These are phyloP conservation scores for Podaxis sp. DNA, from an alignment of 768 basidiomycete genomes.

Conservation along the genomic window DNA sequence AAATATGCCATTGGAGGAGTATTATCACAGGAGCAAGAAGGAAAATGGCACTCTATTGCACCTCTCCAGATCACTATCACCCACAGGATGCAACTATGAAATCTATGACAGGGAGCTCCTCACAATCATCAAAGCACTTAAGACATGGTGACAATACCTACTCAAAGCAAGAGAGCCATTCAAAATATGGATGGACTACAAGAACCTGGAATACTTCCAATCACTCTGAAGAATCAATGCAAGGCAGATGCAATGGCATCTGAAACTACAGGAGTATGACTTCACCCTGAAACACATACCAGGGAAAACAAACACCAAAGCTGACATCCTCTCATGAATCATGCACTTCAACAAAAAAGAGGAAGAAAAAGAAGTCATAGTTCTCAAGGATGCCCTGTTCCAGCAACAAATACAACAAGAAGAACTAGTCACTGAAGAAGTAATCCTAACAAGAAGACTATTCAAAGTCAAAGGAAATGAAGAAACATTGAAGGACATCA, in stretches of 20 bases:
- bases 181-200: slow-evolving; percentile 20
- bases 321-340: no score
- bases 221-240: not conserved
- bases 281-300: not conserved
- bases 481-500: not conserved
- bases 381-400: no score
- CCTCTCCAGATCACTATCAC: no score
- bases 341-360: not conserved
- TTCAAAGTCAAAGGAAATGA: not conserved
- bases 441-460: no score
- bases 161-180: slow-evolving; percentile 13
- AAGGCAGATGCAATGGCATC: not conserved
- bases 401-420: no score
- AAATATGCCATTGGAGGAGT: slow-evolving; percentile 26
- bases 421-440: no score
- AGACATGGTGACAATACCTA: slow-evolving; percentile 28
- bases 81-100: no score
- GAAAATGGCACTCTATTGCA: no score
- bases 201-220: slow-evolving; percentile 22
- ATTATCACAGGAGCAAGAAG: no score
- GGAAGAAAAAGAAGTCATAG: no score
- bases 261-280: not conserved
- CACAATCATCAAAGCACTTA: slow-evolving; percentile 27
- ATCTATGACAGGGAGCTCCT: no score
- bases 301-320: no score